Evolutionary conservation across 352 stramenopile genomes (phyloP).

Genomic region (Pythium aphanidermatum): DNA sequence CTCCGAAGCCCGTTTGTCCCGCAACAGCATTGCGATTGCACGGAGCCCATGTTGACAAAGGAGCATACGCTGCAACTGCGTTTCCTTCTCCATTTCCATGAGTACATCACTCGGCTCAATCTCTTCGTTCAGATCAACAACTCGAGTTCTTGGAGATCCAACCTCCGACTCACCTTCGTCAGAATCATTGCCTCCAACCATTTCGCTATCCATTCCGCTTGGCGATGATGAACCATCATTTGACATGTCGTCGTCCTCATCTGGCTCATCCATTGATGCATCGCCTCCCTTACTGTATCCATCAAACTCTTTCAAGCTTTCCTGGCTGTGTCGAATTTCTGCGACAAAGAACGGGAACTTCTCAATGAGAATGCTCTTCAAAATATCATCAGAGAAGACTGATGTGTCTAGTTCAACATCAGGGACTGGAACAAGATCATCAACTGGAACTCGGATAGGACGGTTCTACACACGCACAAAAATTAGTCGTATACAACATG

Average conservation of each 20-base stretch:
- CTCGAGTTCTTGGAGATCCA: conserved; percentile 4
- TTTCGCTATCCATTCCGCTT: conserved; percentile 71
- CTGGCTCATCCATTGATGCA: conserved; percentile 47
- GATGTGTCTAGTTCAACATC: conserved; percentile 67
- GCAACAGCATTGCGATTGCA: conserved; percentile 60
- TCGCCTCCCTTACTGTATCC: conserved; percentile 27
- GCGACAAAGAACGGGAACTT: conserved; percentile 72
- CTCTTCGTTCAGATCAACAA: conserved; percentile 5
- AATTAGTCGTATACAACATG: neutral
- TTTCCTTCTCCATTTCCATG: conserved; percentile 74
- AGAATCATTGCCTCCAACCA: conserved; percentile 49
- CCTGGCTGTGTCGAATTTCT: conserved; percentile 72
- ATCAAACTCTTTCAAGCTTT: conserved; percentile 46
- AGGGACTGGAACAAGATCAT: conserved; percentile 72
- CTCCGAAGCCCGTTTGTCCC: conserved; percentile 54
- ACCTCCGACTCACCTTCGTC: conserved; percentile 49
- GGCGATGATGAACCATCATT: conserved; percentile 74
- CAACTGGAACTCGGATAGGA: conserved; percentile 73
- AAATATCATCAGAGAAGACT: conserved; percentile 61
- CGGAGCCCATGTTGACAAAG: conserved; percentile 75
- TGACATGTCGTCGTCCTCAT: conserved; percentile 84
- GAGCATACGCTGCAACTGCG: conserved; percentile 64
- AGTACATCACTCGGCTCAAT: conserved; percentile 46
- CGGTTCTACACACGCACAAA: conserved; percentile 37
- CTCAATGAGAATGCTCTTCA: conserved; percentile 59